A percentile compares a stretch with the other conserved stretches of the same genome.
phyloP scores from a whole-genome alignment of 192 early-diverging fungal genomes.

The Geosiphon pyriformis region DNA sequence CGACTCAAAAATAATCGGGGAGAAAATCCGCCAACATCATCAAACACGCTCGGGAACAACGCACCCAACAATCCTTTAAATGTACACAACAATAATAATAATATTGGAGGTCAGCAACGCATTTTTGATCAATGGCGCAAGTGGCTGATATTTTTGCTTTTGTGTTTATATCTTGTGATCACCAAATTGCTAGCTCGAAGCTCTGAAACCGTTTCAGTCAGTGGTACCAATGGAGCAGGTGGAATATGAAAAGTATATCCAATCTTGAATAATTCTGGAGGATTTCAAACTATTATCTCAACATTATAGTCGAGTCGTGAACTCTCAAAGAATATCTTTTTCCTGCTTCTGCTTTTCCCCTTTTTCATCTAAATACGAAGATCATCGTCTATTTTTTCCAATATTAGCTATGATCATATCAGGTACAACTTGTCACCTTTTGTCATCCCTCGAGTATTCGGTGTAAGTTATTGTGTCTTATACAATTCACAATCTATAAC shows the following conservation, averaged over 20 bases:
- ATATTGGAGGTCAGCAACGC: slow-evolving; percentile 26
- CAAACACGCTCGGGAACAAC: background rate
- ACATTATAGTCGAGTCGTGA: no score
- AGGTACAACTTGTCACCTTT: no score
- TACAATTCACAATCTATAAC: no score
- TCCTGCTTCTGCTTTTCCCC: no score
- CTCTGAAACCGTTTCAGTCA: slow-evolving; percentile 6
- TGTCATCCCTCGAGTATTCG: no score
- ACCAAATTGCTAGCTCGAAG: slow-evolving; percentile 41
- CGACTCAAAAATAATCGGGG: background rate
- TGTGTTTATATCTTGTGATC: slow-evolving; percentile 52
- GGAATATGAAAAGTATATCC: slow-evolving; percentile 6
- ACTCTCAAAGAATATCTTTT: no score
- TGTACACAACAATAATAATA: slow-evolving; percentile 26
- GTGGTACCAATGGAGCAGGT: background rate
- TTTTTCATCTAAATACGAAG: no score
- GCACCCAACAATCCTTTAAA: slow-evolving; percentile 6
- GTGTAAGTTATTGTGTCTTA: no score
- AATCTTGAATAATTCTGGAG: no score
- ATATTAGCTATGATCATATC: no score
- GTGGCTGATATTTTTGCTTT: slow-evolving; percentile 51
- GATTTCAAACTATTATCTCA: no score
- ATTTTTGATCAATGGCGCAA: slow-evolving; percentile 47
- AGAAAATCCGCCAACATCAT: slow-evolving; percentile 12
- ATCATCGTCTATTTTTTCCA: no score